Base-by-base conservation (phyloP, 2,329 filamentous ascomycete species). In the Lachnellula suecica region DNA sequence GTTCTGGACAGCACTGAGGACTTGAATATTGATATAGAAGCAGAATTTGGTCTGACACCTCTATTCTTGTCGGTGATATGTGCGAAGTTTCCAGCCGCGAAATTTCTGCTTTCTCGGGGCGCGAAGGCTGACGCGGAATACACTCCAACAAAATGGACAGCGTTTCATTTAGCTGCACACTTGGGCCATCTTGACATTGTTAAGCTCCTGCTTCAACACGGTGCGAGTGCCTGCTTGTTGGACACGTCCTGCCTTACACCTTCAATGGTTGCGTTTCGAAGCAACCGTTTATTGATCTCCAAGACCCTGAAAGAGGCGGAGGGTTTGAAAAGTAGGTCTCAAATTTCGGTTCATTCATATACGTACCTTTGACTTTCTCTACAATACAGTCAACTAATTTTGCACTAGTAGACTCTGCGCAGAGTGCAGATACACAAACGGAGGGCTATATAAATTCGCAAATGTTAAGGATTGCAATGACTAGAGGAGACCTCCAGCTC, bases 1-100 rank as follows among this genome's bases (percentile, higher is more conserved):
- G 47, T 49, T 43, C 13, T 31, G 27, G 47, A 49, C 29, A n/a
- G 42, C 19, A 4, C 19, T 19, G 19, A 17, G 42, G 38, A 43
- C 23, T 17, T 49, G n/a, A 24, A 42, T n/a, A 17, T 49, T 19
- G 25, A 49, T 49, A 20, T 38, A 7, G 37, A 49, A n/a, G 47
- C 47, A 27, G 38, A 49, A 4, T 49, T 43, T 43, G 47, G 47
- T 5, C 25, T 49, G n/a, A 19, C 17, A 20, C 47, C 47, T 7
- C 37, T 49, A 10, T 49, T 42, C 22, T 22, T 49, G 7, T 35
- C 47, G 13, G 31, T 42, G 29, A 2, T 49, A 7, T 15, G 8
- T n/a, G 2, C 6, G 23, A 7, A 22, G 10, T 13, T 13, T 31
- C 13, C 8, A 13, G 13, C 8, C 27, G 27, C 27, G 7, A 8